Conservation (phyloP, 805 yeast genomes). For the Metschnikowia kunwiensis region DNA sequence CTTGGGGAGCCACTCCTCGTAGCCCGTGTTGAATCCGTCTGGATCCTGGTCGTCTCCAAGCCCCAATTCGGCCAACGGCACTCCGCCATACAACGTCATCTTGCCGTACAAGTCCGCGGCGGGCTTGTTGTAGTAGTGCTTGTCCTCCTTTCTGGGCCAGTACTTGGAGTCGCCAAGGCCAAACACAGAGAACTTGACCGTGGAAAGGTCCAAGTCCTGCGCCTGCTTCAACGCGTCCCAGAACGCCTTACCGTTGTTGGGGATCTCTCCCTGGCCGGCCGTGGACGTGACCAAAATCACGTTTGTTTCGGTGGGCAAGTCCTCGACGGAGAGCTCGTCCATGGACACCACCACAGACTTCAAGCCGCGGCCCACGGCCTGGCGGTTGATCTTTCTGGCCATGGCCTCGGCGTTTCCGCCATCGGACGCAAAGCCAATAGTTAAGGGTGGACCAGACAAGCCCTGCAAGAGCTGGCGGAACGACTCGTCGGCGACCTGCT, state of each 20-base stretch:
- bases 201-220: constrained; percentile 61
- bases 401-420: constrained; percentile 84
- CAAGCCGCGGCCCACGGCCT: constrained; percentile 78
- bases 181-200: constrained; percentile 58
- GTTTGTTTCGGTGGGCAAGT: constrained; percentile 65
- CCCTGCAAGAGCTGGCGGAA: constrained; percentile 77
- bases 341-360: constrained; percentile 62
- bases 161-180: constrained; percentile 82
- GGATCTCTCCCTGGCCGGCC: constrained; percentile 86
- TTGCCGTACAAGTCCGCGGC: constrained; percentile 67
- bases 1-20: constrained; percentile 76
- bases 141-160: constrained; percentile 97
- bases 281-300: constrained; percentile 70
- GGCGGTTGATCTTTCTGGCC: constrained; percentile 74
- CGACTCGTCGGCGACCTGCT: constrained; percentile 69
- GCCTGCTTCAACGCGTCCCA: constrained; percentile 69
- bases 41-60: constrained; percentile 97
- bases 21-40: constrained; percentile 93
- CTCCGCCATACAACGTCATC: constrained; percentile 69
- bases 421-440: constrained; percentile 84
- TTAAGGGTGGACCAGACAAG: constrained; percentile 86
- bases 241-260: constrained; percentile 72
- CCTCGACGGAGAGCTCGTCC: constrained; percentile 73
- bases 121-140: constrained; percentile 91
- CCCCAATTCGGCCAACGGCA: constrained; percentile 69